Evolutionary conservation across 164 flowering plant genomes (phyloP).

Genomic region (Stephania yunnanensis): DNA sequence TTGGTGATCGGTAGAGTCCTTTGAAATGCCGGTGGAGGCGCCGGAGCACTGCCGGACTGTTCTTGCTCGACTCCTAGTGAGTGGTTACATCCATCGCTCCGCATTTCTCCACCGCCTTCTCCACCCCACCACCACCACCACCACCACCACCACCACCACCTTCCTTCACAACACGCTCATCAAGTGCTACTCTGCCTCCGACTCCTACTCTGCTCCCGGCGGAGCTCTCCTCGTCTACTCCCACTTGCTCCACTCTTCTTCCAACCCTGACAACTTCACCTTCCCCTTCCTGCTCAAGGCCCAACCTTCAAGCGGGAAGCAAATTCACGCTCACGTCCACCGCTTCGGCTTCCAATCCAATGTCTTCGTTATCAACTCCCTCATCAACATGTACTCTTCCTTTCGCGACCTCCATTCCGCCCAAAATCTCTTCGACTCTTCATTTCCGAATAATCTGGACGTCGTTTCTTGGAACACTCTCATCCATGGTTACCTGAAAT

Average conservation of each 20-base stretch:
- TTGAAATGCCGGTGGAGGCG: too few species aligned
- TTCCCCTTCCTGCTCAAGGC: slow-evolving; percentile 25
- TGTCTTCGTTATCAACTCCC: slow-evolving; percentile 18
- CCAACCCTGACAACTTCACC: slow-evolving; percentile 22
- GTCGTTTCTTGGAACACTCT: slow-evolving; percentile 35
- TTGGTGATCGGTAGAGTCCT: too few species aligned
- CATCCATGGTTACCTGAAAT: slow-evolving; percentile 29
- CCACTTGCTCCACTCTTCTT: slow-evolving; percentile 13
- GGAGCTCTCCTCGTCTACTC: slow-evolving; percentile 13
- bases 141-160: slow-evolving; percentile 11
- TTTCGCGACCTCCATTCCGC: slow-evolving; percentile 16
- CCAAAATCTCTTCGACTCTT: slow-evolving; percentile 21
- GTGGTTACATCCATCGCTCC: slow-evolving; percentile 13
- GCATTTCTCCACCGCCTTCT: neutral
- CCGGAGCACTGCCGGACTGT: slow-evolving; percentile 11
- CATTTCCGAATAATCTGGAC: slow-evolving; percentile 9
- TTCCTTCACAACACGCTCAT: slow-evolving; percentile 22
- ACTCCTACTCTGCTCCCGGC: slow-evolving; percentile 8
- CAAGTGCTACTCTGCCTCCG: slow-evolving; percentile 9
- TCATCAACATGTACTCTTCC: slow-evolving; percentile 19
- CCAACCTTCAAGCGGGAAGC: neutral
- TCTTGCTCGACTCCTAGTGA: slow-evolving; percentile 17
- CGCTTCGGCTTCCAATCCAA: slow-evolving; percentile 17
- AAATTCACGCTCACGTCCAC: slow-evolving; percentile 18
- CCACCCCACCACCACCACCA: too few species aligned